Evolutionary conservation across 169 alveolate genomes (phyloP), one percentile per base, ranked within the genome.

Genomic region (Plasmodium cynomolgi): DNA sequence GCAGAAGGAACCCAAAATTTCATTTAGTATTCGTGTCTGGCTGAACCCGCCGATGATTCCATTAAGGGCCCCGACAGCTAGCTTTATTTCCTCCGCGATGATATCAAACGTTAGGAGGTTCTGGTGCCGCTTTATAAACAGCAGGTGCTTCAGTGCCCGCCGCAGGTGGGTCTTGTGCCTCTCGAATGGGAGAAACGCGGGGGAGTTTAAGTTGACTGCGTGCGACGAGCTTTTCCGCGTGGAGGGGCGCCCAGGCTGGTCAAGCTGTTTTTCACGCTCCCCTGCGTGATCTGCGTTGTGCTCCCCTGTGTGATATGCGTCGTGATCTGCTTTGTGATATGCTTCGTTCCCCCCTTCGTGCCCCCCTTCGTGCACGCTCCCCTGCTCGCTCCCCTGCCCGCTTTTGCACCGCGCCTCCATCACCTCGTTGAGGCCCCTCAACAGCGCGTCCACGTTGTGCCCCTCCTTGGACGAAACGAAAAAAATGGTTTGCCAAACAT

Each of bases 391-490:
- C 3, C 41, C 58, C 11, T 31, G 39, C 2, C 39, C 41, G 9
- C 37, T 9, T 3, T 13, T 23, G n/a, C 26, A 54, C 23, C 23
- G 17, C 3, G 20, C 23, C 5, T 44, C n/a, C 93, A 84, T 33
- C 23, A 17, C 56, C 23, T 50, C 37, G 41, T 84, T 84, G 20
- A 84, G 58, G 23, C 58, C 41, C 33, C n/a, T 6, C 62, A 84
- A 54, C 15, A 84, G 39, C 13, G 33, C 79, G 33, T 74, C 84
- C 26, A 84, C 39, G n/a, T 84, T 84, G 34, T 17, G 20, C 20
- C 93, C 93, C 13, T 84, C 80, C 62, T 84, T 84, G 8, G 93
- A 84, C 15, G 93, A 84, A 17, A 84, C 54, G 56, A 84, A 84
- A 74, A 84, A 84, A 4, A 62, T 37, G 54, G 75, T 72, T 50